phyloP scores from a whole-genome alignment of 768 basidiomycete species.

The Phlebiopsis gigantea region DNA sequence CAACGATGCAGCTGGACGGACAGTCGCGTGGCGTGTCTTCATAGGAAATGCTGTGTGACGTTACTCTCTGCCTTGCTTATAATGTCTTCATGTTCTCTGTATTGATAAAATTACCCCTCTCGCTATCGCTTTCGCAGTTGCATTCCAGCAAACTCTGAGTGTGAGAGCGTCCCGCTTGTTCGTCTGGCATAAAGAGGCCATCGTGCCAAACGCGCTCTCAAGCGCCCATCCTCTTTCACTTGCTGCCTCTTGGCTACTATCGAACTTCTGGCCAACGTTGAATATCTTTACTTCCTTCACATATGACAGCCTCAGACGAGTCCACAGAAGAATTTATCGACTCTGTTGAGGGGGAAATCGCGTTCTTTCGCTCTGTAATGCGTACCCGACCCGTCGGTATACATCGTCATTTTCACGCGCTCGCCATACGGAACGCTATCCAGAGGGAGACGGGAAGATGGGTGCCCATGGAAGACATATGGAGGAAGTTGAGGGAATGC shows the following conservation, averaged over 20 bases:
- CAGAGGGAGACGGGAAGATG: constrained; percentile 60
- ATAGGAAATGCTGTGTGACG: neutral
- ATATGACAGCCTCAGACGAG: constrained; percentile 16
- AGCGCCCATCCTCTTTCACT: neutral
- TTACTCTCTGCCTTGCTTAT: neutral
- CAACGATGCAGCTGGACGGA: constrained; percentile 15
- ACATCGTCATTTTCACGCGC: constrained; percentile 76
- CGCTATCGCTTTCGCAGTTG: neutral
- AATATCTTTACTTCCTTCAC: neutral
- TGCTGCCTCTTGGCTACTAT: neutral
- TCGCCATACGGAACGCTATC: constrained; percentile 70
- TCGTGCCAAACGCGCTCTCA: neutral
- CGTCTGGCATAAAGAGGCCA: too few relatives aligned
- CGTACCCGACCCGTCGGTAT: constrained; percentile 78
- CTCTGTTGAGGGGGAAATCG: constrained; percentile 76
- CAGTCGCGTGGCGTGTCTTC: neutral
- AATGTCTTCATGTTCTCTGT: neutral
- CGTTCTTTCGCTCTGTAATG: constrained; percentile 80
- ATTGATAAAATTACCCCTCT: neutral
- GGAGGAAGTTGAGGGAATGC: constrained; percentile 65
- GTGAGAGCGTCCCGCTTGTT: too few relatives aligned
- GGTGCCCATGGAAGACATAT: constrained; percentile 60
- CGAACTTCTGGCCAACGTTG: neutral
- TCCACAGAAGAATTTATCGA: constrained; percentile 43
- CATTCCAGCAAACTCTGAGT: neutral